Evolutionary conservation across 345 rosid species (phyloP), one percentile per base, ranked within the genome.

Genomic region (Pistacia atlantica): DNA sequence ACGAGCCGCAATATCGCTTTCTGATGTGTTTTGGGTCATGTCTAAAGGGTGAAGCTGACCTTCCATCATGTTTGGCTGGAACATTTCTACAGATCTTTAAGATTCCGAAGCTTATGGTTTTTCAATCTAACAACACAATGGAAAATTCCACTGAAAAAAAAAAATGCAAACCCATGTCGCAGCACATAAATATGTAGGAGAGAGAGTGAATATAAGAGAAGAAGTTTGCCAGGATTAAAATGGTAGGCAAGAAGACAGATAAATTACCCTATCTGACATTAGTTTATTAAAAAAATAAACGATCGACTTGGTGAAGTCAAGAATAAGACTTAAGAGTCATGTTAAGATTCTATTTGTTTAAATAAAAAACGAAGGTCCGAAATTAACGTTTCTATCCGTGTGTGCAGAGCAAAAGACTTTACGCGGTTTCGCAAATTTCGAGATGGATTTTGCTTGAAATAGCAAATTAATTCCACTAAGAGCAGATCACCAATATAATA

Each of bases 1-100:
- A 25, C 89, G 83, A 48, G 74, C 82, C 33, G 72, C 82, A 33
- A 86, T 76, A 42, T 90, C 90, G 45, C 88, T 81, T 33, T 92
- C 94, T 0, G 86, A 80, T 8, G 90, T 79, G 82, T 86, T 86
- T 31, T 85, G 89, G 49, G 83, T 67, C 89, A 89, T 86, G 66
- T 86, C 90, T 8, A 89, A 80, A n/a, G 86, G 86, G 68, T 79
- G 87, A 60, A 87, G 86, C 73, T 83, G 87, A 8, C 80, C 82
- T 46, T 91, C 96, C 84, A 91, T 85, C 86, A 89, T 64, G 80
- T 82, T 88, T 73, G 86, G 84, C 93, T 91, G 90, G 85, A 87
- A 89, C 88, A 88, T 83, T 49, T 84, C 84, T 74, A 83, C 83
- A 82, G 85, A 86, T 82, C 90, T 86, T 83, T 81, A 83, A 83